Evolutionary conservation across 2,329 filamentous ascomycete species (phyloP), one percentile per base, ranked within the genome.

Genomic region (Colletotrichum navitas): DNA sequence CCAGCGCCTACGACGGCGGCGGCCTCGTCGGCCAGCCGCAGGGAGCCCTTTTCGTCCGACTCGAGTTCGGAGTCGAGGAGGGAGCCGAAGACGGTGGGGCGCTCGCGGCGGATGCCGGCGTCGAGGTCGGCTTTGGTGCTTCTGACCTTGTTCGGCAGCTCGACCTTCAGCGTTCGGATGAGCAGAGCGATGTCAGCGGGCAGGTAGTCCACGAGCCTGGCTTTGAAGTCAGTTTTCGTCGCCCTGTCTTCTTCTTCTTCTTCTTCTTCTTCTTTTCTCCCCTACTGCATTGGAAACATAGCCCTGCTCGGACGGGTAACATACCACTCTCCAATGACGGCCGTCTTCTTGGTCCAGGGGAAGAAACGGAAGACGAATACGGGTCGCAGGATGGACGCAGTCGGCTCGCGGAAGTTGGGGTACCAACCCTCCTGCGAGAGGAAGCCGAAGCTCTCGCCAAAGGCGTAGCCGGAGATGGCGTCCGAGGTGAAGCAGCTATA

Each of bases 401-500:
- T 70, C 8, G 76, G 63, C 4, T 66, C 70, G 12, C 75, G 74
- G 59, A 81, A 81, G 66, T 83, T 82, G 6, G 81, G 80, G 34
- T 78, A 76, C 81, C 81, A 83, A 0, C 75, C 78, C 3, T 81
- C 74, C 65, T 81, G 78, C 7, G 74, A 73, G 26, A 80, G 56
- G 49, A 80, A 76, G 1, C 81, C 81, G 64, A 82, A 78, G 5
- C 75, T 74, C 54, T 82, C 78, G 12, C 82, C 82, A 66, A 83
- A 83, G 29, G 76, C 77, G 60, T 82, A 83, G 1, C 78, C 75
- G 2, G 79, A 79, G 36, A 83, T 83, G 3, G 79, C 77, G n/a
- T 83, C 82, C 0, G 80, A 77, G 0, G 81, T 82, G 64, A 82
- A 82, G 72, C 81, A 83, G 67, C 79, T 82, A 63, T 80, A 82